Evolutionary conservation across 2,329 filamentous ascomycete genomes (phyloP).

Genomic region (Fusarium transvaalense): DNA sequence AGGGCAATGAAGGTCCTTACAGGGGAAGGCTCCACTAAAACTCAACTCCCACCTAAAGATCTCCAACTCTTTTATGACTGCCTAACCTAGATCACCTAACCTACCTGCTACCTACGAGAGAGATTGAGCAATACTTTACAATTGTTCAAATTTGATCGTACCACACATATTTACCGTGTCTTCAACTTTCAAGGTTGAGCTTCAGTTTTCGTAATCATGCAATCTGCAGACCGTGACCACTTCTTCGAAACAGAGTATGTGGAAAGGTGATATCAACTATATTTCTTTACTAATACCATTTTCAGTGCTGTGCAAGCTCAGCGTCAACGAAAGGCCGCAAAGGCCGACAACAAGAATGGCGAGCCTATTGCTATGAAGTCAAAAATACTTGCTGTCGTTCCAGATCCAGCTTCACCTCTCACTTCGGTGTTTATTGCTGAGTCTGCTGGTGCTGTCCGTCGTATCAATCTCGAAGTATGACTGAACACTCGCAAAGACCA

Average conservation of each 20-base stretch:
- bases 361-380: constrained; percentile 83
- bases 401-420: constrained; percentile 72
- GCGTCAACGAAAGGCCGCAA: constrained; percentile 73
- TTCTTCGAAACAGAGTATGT: constrained; percentile 94
- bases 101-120: background rate
- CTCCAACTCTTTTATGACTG: constrained; percentile 26
- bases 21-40: constrained; percentile 38
- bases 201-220: constrained; percentile 60
- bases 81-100: constrained; percentile 31
- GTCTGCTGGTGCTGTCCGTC: constrained; percentile 83
- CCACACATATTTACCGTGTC: background rate
- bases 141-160: background rate
- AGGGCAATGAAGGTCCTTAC: constrained; percentile 11
- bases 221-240: constrained; percentile 78
- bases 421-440: constrained; percentile 82
- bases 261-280: background rate
- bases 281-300: constrained; percentile 1
- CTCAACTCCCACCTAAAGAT: constrained; percentile 19
- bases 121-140: background rate
- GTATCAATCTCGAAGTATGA: constrained; percentile 78
- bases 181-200: too few relatives aligned
- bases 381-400: constrained; percentile 82
- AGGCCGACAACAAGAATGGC: constrained; percentile 82
- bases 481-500: too few relatives aligned
- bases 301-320: constrained; percentile 63